These are phyloP conservation scores for Paecilomyces dactylethromorphus DNA, from an alignment of 2,329 filamentous ascomycete species.

Conservation along the genomic window DNA sequence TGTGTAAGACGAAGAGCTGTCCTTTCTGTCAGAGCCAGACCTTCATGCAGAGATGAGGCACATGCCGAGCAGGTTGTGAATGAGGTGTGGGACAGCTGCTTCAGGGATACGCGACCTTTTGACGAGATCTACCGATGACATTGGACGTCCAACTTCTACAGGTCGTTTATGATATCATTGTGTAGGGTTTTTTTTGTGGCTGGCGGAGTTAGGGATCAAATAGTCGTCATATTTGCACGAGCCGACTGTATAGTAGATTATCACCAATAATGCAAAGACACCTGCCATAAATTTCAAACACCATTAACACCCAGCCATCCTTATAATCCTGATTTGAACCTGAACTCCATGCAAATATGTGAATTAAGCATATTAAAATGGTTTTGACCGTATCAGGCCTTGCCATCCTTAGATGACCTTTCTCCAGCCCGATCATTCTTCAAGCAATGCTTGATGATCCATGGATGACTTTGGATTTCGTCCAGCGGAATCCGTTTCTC, in stretches of 20 bases:
- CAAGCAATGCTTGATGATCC: conserved; percentile 93
- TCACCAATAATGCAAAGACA: not conserved
- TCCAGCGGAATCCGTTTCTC: conserved; percentile 89
- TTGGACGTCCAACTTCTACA: conserved; percentile 1
- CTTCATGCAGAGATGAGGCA: conserved; percentile 74
- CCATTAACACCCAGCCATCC: not conserved
- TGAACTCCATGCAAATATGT: conserved; percentile 5
- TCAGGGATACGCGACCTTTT: conserved; percentile 87
- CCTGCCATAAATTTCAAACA: not conserved
- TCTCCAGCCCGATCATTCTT: conserved; percentile 42
- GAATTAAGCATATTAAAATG: conserved; percentile 15
- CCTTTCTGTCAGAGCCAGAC: conserved; percentile 69
- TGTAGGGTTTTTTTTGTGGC: not conserved
- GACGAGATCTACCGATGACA: conserved; percentile 80
- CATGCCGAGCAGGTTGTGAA: conserved; percentile 86
- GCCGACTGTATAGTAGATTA: not conserved
- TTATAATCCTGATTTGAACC: not conserved
- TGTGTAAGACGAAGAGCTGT: conserved; percentile 81
- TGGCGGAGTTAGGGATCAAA: not conserved
- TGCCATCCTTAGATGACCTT: conserved; percentile 34
- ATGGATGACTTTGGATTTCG: conserved; percentile 82
- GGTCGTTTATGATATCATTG: not conserved
- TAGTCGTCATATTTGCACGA: not conserved
- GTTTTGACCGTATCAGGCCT: conserved; percentile 16
- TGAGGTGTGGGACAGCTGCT: conserved; percentile 98